These are phyloP conservation scores for Geotrichum reessii DNA, from an alignment of 1,139 yeast genomes.

Conservation along the genomic window DNA sequence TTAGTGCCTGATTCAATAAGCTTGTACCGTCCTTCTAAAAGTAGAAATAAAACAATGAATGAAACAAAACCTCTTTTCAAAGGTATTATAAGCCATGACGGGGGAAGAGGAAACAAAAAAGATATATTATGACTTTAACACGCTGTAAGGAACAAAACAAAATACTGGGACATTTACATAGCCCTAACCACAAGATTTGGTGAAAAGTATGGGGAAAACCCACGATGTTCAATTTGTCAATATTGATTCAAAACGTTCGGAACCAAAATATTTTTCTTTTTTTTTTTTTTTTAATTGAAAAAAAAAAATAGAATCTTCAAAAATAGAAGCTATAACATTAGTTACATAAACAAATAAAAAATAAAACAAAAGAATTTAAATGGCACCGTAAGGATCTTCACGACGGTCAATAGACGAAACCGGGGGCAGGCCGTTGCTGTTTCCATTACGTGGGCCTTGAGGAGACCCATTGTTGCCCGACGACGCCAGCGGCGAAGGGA, in stretches of 20 bases:
- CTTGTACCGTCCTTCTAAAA: neutral
- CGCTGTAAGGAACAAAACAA: neutral
- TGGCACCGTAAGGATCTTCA: conserved; percentile 6
- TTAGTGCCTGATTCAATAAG: too few relatives aligned
- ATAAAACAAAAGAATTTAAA: neutral
- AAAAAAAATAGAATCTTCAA: too few relatives aligned
- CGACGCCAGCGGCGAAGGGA: conserved; percentile 1
- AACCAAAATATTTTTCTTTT: too few relatives aligned
- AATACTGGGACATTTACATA: neutral
- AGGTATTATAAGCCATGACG: neutral
- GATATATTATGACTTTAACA: neutral
- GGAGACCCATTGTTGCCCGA: neutral
- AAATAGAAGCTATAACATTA: neutral
- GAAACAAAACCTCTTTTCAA: neutral
- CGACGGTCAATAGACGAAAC: neutral
- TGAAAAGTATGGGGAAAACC: too few relatives aligned
- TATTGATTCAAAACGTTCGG: too few relatives aligned
- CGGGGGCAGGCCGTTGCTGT: conserved; percentile 1
- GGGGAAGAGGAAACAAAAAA: neutral
- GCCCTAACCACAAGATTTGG: neutral
- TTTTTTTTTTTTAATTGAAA: too few relatives aligned
- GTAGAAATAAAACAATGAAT: neutral
- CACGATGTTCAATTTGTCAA: too few relatives aligned
- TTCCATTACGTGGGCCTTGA: neutral
- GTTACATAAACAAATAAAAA: neutral